Conservation (phyloP, 1,284 basidiomycete genomes). For the Crepidotus sp. region DNA sequence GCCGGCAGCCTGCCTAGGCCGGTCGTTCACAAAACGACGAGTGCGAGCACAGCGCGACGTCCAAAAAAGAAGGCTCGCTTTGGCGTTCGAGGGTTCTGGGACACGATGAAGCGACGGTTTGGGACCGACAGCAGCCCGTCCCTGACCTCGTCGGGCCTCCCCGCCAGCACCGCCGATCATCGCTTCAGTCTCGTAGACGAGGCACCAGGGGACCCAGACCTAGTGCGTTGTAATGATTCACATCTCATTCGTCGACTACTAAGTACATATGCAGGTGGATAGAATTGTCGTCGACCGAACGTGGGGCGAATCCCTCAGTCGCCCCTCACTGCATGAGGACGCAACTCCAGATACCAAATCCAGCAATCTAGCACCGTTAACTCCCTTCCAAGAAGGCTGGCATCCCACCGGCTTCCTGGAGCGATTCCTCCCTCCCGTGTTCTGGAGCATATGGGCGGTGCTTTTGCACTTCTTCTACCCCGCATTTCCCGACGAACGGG, state of each 20-base stretch:
- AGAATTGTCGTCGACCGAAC: slow-evolving; percentile 65
- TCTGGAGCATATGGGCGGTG: slow-evolving; percentile 13
- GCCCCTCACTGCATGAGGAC: slow-evolving; percentile 42
- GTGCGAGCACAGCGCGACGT: slow-evolving; percentile 3
- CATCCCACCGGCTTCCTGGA: slow-evolving; percentile 5
- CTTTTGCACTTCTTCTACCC: slow-evolving; percentile 43
- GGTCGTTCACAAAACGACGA: slow-evolving; percentile 6
- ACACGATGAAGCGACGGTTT: slow-evolving; percentile 29
- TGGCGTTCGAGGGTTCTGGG: slow-evolving; percentile 27
- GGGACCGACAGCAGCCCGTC: slow-evolving; percentile 34
- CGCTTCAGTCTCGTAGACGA: slow-evolving; percentile 23
- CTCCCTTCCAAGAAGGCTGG: slow-evolving; percentile 16
- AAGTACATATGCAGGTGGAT: slow-evolving; percentile 36
- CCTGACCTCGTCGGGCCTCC: slow-evolving; percentile 27
- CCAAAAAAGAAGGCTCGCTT: slow-evolving; percentile 23
- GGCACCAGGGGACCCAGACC: slow-evolving; percentile 23
- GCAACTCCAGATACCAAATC: slow-evolving; percentile 31
- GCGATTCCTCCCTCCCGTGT: slow-evolving; percentile 4
- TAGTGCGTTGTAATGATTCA: slow-evolving; percentile 6
- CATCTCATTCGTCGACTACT: background rate
- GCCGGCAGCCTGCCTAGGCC: slow-evolving; percentile 9
- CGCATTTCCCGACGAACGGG: slow-evolving; percentile 47
- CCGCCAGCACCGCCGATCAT: slow-evolving; percentile 35
- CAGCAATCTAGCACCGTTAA: slow-evolving; percentile 4
- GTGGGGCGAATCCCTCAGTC: slow-evolving; percentile 49